Conservation (phyloP, 2,329 filamentous ascomycete genomes). For the Tolypocladium nubicola region DNA sequence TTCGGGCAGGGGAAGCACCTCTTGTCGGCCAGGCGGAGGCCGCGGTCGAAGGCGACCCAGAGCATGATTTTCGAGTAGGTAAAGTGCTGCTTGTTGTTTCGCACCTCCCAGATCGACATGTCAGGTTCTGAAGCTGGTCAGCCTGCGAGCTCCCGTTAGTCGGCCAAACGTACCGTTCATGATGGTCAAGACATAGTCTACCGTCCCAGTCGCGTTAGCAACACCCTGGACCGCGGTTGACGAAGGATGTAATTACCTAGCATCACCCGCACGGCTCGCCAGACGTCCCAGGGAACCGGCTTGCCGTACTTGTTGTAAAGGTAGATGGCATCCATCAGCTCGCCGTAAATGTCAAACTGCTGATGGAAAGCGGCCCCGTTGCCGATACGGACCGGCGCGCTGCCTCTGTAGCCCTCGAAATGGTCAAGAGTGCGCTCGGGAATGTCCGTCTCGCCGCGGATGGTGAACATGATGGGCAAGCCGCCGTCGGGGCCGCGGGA, state of each 20-base stretch:
- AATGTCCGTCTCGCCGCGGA: slow-evolving; percentile 63
- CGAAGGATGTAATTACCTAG: slow-evolving; percentile 25
- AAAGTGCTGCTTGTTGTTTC: slow-evolving; percentile 66
- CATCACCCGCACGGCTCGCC: slow-evolving; percentile 60
- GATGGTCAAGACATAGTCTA: slow-evolving; percentile 60
- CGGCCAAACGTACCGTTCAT: slow-evolving; percentile 36
- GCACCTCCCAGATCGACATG: slow-evolving; percentile 79
- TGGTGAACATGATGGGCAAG: slow-evolving; percentile 74
- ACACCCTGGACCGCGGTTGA: too few species aligned
- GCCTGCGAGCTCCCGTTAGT: background rate
- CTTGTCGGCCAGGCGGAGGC: slow-evolving; percentile 63
- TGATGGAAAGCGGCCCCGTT: slow-evolving; percentile 68
- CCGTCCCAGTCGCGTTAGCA: background rate
- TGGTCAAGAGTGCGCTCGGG: slow-evolving; percentile 59
- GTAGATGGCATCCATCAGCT: slow-evolving; percentile 68
- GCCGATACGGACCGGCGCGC: slow-evolving; percentile 62
- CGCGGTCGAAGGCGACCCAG: slow-evolving; percentile 72
- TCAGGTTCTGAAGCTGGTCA: slow-evolving; percentile 42
- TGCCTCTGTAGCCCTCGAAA: slow-evolving; percentile 62
- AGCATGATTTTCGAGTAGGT: slow-evolving; percentile 77
- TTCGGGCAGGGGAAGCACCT: slow-evolving; percentile 66
- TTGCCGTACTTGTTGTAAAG: slow-evolving; percentile 73
- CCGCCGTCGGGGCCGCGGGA: slow-evolving; percentile 49
- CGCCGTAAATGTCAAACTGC: slow-evolving; percentile 72
- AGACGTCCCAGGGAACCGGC: slow-evolving; percentile 66